Evolutionary conservation across 208 protist species (phyloP), one percentile per base, ranked within the genome.

Genomic region (Novymonas esmeraldas): DNA sequence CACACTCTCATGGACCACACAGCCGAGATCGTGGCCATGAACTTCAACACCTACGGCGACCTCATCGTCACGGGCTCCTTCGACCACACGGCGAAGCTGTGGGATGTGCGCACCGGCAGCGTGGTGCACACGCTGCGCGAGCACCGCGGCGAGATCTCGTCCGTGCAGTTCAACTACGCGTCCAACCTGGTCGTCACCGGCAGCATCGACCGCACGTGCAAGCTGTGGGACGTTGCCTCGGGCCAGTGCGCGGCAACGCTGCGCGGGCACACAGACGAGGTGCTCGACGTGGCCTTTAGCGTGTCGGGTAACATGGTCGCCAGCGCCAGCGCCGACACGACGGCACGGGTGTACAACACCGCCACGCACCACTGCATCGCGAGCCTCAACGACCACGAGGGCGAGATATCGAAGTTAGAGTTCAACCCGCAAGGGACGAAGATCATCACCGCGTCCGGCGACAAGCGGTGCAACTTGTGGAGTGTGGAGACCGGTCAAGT

Each of bases 391-490:
- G 96, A 96, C 10, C 96, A 98, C 78, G 89, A 98, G 59, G 90
- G 94, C 28, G 95, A 98, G 62, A 95, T 98, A 34, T 95, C 87
- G 26, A 98, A 97, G 79, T 87, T 98, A 18, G 81, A 91, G 69
- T 99, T 98, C 83, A 98, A 98, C 78, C 95, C 97, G 49, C 89
- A 98, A 49, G 96, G 98, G 39, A 98, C 84, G 24, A 96, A 96
- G 67, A 81, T 99, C 49, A 93, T 98, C 73, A 91, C 95, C 26
- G 96, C 95, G n/a, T 90, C 82, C 26, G 90, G 80, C 31, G 98
- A 99, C 76, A 93, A 90, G 45, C 98, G 96, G 13, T 98, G 94
- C 72, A 82, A 90, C 14, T 62, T 99, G 48, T 99, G 98, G 98
- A 82, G 79, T 52, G 89, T 92, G 1, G 84, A 97, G 48, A 91